Conservation (phyloP, 2,329 filamentous ascomycete genomes). For the Coniella vitis region DNA sequence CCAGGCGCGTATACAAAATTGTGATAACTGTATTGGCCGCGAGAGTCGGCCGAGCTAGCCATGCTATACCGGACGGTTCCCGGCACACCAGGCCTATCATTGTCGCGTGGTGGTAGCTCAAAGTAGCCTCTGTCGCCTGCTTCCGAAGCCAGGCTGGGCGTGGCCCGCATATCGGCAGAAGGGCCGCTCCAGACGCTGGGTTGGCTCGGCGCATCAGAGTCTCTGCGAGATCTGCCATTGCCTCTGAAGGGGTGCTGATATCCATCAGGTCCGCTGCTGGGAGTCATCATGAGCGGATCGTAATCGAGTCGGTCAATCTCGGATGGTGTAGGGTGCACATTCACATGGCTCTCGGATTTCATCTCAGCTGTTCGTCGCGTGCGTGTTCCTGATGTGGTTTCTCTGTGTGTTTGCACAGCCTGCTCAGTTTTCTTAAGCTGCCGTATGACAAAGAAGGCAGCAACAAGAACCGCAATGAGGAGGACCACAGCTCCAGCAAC, state of each 20-base stretch:
- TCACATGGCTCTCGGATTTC: conserved; percentile 26
- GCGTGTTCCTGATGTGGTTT: conserved; percentile 26
- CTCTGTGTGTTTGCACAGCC: conserved; percentile 29
- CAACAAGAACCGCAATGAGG: conserved; percentile 39
- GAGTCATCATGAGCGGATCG: conserved; percentile 30
- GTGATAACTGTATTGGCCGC: conserved; percentile 20
- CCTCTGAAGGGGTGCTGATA: conserved; percentile 14
- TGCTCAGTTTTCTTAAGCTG: conserved; percentile 41
- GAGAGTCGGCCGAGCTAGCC: conserved; percentile 31
- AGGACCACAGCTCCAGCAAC: conserved; percentile 44
- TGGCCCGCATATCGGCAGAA: conserved; percentile 12
- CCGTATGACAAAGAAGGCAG: conserved; percentile 42
- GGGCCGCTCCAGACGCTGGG: conserved; percentile 16
- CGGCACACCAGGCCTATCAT: conserved; percentile 17
- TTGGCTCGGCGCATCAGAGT: conserved; percentile 17
- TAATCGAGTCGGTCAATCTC: conserved; percentile 37
- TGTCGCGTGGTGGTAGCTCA: conserved; percentile 15
- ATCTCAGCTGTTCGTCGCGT: conserved; percentile 24
- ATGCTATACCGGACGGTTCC: conserved; percentile 18
- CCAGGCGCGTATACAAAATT: conserved; percentile 15
- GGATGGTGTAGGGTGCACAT: conserved; percentile 32
- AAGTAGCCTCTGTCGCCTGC: conserved; percentile 19
- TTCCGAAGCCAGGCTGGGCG: conserved; percentile 24
- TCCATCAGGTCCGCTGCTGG: conserved; percentile 18
- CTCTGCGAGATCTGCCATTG: conserved; percentile 16